Conservation (phyloP, 2,329 filamentous ascomycete species). For the Trichophyton verrucosum region DNA sequence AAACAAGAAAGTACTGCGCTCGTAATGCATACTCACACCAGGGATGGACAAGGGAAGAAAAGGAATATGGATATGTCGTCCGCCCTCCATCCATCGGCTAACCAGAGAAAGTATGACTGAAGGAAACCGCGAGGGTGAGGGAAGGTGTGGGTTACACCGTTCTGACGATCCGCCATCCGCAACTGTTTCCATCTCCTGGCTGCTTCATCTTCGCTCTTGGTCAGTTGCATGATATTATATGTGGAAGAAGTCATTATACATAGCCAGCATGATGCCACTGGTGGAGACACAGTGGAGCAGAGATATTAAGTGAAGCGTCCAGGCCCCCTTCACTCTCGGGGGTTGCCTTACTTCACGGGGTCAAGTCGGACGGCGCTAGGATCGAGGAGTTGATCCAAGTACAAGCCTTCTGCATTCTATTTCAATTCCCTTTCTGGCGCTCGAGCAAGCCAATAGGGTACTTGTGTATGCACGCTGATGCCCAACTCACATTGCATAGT, state of each 20-base stretch:
- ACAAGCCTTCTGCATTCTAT: conserved; percentile 37
- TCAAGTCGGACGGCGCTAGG: no score
- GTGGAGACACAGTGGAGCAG: conserved; percentile 53
- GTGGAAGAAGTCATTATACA: conserved; percentile 78
- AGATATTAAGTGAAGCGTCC: conserved; percentile 66
- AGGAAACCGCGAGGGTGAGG: conserved; percentile 51
- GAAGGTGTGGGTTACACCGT: conserved; percentile 25
- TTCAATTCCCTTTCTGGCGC: conserved; percentile 25
- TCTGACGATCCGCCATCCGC: conserved; percentile 43
- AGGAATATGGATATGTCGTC: conserved; percentile 7
- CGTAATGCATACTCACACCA: background rate
- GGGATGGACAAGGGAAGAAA: background rate
- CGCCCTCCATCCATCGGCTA: conserved; percentile 54
- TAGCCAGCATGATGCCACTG: conserved; percentile 50
- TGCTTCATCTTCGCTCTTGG: conserved; percentile 77
- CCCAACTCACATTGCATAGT: conserved; percentile 9
- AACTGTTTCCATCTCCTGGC: conserved; percentile 68
- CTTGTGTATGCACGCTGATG: conserved; percentile 9
- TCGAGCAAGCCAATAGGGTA: background rate
- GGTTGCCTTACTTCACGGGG: background rate
- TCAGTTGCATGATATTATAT: conserved; percentile 53
- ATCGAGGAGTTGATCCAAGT: conserved; percentile 60
- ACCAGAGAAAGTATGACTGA: conserved; percentile 61
- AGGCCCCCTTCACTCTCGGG: conserved; percentile 44
- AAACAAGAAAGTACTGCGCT: background rate